Conservation (phyloP, 2,329 filamentous ascomycete species). For the Anthostomella pinea region DNA sequence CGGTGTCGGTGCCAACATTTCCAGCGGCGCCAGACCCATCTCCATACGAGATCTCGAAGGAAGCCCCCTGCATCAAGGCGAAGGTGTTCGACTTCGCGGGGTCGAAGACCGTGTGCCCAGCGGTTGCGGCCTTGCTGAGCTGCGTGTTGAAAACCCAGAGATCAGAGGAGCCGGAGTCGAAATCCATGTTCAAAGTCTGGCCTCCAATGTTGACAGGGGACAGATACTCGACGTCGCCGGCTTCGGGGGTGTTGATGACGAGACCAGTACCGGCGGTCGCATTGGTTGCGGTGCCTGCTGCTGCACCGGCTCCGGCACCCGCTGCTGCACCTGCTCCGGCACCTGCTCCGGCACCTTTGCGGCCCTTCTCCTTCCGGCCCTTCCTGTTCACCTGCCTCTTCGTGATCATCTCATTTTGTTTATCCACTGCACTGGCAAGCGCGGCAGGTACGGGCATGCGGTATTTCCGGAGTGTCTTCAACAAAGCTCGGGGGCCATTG, state of each 20-base stretch:
- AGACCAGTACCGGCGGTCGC: slow-evolving; percentile 23
- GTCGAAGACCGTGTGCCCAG: slow-evolving; percentile 29
- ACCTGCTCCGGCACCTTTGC: slow-evolving; percentile 5
- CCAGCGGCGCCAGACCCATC: slow-evolving; percentile 34
- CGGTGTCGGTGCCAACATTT: slow-evolving; percentile 33
- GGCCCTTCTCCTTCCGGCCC: slow-evolving; percentile 6
- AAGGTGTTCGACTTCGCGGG: slow-evolving; percentile 28
- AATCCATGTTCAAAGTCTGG: slow-evolving; percentile 33
- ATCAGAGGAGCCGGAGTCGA: slow-evolving; percentile 35
- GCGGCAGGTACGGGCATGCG: slow-evolving; percentile 30
- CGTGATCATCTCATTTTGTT: slow-evolving; percentile 25
- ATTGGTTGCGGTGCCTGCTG: slow-evolving; percentile 10
- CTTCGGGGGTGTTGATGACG: slow-evolving; percentile 26
- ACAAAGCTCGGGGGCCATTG: slow-evolving; percentile 29
- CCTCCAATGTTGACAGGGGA: slow-evolving; percentile 33
- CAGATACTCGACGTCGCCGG: slow-evolving; percentile 32
- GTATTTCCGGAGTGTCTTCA: slow-evolving; percentile 33
- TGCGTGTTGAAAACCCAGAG: slow-evolving; percentile 37
- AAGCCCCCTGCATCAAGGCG: slow-evolving; percentile 27
- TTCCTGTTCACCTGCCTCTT: slow-evolving; percentile 20
- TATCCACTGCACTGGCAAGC: slow-evolving; percentile 20
- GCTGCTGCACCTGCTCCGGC: slow-evolving; percentile 4
- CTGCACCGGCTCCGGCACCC: slow-evolving; percentile 9
- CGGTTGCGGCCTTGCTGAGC: slow-evolving; percentile 23
- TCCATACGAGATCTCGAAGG: slow-evolving; percentile 33